Conservation (phyloP, 768 basidiomycete genomes). For the Coprinopsis cinerea region DNA sequence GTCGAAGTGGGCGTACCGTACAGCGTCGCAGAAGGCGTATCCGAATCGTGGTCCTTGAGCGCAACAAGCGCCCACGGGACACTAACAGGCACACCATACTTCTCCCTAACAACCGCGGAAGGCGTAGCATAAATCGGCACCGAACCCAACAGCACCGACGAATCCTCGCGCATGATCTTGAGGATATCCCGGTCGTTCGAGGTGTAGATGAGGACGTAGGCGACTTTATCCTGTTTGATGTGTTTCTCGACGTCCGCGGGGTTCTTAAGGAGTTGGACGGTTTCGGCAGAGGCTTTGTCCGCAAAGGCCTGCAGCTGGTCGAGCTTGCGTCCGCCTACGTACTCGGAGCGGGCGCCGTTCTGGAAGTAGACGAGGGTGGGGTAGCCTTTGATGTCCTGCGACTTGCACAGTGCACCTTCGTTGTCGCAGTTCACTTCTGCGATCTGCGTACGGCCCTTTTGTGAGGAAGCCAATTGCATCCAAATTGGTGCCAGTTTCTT, state of each 20-base stretch:
- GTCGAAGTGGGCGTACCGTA: slow-evolving; percentile 22
- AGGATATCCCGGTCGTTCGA: slow-evolving; percentile 33
- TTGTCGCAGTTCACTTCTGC: slow-evolving; percentile 90
- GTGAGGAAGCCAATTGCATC: slow-evolving; percentile 62
- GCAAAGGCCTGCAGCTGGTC: slow-evolving; percentile 70
- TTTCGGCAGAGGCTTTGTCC: slow-evolving; percentile 61
- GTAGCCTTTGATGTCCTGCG: slow-evolving; percentile 69
- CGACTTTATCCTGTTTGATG: slow-evolving; percentile 35
- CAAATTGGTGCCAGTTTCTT: slow-evolving; percentile 87
- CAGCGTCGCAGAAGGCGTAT: slow-evolving; percentile 41
- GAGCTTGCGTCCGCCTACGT: slow-evolving; percentile 65
- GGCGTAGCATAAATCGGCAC: slow-evolving; percentile 39
- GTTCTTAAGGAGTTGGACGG: slow-evolving; percentile 24
- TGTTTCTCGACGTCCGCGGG: slow-evolving; percentile 36
- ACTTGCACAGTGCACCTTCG: slow-evolving; percentile 57
- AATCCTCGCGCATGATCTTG: slow-evolving; percentile 32
- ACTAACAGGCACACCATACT: slow-evolving; percentile 29
- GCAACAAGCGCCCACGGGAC: slow-evolving; percentile 62
- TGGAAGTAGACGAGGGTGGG: slow-evolving; percentile 73
- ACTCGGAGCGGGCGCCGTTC: slow-evolving; percentile 61
- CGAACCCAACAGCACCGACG: slow-evolving; percentile 40
- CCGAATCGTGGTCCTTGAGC: slow-evolving; percentile 52
- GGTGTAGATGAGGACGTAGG: slow-evolving; percentile 46
- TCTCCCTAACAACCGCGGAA: slow-evolving; percentile 29
- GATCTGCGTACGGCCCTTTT: slow-evolving; percentile 68